Evolutionary conservation across 2,329 filamentous ascomycete species (phyloP).

Genomic region (Penicillium psychrosexuale): DNA sequence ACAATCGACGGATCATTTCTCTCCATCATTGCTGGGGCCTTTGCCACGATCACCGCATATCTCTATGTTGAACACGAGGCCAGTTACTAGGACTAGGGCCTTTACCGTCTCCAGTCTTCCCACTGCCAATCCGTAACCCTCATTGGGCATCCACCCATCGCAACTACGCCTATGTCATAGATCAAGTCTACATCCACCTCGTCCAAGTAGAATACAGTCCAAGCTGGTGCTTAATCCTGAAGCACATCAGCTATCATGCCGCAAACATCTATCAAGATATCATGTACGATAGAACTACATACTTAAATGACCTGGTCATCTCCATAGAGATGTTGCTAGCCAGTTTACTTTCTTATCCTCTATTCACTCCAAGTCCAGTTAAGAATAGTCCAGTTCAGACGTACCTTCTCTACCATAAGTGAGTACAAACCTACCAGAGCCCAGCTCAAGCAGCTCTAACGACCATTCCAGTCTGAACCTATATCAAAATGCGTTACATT

Average conservation of each 20-base stretch:
- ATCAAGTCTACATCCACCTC: background rate
- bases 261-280: background rate
- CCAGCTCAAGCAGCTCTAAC: background rate
- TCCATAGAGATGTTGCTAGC: background rate
- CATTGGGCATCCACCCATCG: background rate
- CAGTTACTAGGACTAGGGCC: background rate
- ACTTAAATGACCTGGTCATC: background rate
- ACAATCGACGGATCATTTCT: background rate
- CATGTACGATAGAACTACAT: background rate
- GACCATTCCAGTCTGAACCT: background rate
- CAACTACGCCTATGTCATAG: constrained; percentile 5
- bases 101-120: background rate
- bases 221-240: background rate
- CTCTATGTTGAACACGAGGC: background rate
- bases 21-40: background rate
- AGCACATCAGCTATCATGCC: constrained; percentile 2
- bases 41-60: background rate
- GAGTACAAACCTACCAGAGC: background rate
- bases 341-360: background rate
- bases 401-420: background rate
- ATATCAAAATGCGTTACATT: constrained; percentile 5
- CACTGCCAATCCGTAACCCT: background rate
- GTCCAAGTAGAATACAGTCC: background rate
- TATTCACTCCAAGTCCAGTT: background rate
- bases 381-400: background rate